Percentiles rank a stretch among this genome's conserved stretches.
phyloP scores from a whole-genome alignment of 2,329 filamentous ascomycete genomes.

The Penicillium italicum region DNA sequence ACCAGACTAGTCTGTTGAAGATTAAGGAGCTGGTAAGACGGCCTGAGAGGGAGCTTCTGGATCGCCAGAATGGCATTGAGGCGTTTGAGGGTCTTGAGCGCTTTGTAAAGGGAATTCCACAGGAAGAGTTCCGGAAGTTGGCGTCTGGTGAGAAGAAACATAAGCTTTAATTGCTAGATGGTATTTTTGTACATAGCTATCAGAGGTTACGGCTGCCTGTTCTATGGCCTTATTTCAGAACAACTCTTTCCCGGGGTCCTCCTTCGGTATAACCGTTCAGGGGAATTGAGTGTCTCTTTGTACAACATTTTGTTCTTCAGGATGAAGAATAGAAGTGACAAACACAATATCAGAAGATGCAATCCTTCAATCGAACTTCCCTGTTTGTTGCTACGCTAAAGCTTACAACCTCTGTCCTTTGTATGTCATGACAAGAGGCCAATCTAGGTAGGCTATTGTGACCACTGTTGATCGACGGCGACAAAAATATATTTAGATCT shows the following conservation, averaged over 20 bases:
- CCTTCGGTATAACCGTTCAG: too few relatives aligned
- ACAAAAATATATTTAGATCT: neutral
- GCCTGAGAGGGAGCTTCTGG: slow-evolving; percentile 68
- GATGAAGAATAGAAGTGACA: neutral
- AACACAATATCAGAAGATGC: neutral
- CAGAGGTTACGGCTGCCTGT: neutral
- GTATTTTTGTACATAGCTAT: slow-evolving; percentile 1
- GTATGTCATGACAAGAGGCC: neutral
- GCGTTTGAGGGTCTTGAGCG: slow-evolving; percentile 80
- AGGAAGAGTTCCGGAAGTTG: slow-evolving; percentile 83
- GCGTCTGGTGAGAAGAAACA: slow-evolving; percentile 88
- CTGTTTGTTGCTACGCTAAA: neutral
- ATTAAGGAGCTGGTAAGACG: slow-evolving; percentile 81
- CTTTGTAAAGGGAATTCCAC: slow-evolving; percentile 75
- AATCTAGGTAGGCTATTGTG: neutral
- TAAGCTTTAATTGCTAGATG: slow-evolving; percentile 62
- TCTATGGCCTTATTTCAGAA: neutral
- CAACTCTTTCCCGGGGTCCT: neutral
- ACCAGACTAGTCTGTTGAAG: slow-evolving; percentile 70
- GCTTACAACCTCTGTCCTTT: neutral
- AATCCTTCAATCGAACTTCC: neutral
- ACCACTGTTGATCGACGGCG: neutral
- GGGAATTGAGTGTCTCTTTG: neutral
- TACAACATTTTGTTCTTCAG: neutral
- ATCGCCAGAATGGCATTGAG: slow-evolving; percentile 75